Conservation (phyloP, 805 yeast species). For the Candida orba region DNA sequence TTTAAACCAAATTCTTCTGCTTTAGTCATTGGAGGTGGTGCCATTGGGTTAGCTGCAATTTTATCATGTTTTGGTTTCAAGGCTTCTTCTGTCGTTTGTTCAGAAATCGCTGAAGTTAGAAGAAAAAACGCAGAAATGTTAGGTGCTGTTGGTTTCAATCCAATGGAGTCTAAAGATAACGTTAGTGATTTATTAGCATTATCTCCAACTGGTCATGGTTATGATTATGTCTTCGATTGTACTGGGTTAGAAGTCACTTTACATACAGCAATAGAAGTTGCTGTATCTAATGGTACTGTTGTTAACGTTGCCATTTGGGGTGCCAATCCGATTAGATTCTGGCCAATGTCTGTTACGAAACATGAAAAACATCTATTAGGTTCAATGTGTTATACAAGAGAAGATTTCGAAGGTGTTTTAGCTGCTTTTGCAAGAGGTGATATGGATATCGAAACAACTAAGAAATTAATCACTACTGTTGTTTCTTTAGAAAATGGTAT, state of each 20-base stretch:
- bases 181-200: constrained; percentile 32
- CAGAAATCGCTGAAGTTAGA: constrained; percentile 43
- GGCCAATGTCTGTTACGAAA: constrained; percentile 49
- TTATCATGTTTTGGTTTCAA: constrained; percentile 43
- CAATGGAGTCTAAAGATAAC: constrained; percentile 30
- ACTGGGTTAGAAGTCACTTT: constrained; percentile 50
- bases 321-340: constrained; percentile 37
- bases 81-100: constrained; percentile 37
- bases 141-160: constrained; percentile 45
- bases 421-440: constrained; percentile 40
- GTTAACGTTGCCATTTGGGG: constrained; percentile 66
- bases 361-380: constrained; percentile 52
- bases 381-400: constrained; percentile 51
- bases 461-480: constrained; percentile 46
- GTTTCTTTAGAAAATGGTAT: constrained; percentile 43
- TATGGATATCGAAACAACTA: constrained; percentile 37
- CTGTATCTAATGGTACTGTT: constrained; percentile 48
- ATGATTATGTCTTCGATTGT: constrained; percentile 44
- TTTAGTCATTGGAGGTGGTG: constrained; percentile 47
- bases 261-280: constrained; percentile 41
- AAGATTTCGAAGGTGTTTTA: constrained; percentile 52
- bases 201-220: constrained; percentile 38
- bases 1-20: constrained; percentile 39
- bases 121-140: constrained; percentile 41
- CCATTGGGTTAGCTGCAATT: constrained; percentile 44